Evolutionary conservation across 495 filamentous ascomycete genomes (phyloP), one percentile per base, ranked within the genome.

Genomic region (Physcia stellaris): DNA sequence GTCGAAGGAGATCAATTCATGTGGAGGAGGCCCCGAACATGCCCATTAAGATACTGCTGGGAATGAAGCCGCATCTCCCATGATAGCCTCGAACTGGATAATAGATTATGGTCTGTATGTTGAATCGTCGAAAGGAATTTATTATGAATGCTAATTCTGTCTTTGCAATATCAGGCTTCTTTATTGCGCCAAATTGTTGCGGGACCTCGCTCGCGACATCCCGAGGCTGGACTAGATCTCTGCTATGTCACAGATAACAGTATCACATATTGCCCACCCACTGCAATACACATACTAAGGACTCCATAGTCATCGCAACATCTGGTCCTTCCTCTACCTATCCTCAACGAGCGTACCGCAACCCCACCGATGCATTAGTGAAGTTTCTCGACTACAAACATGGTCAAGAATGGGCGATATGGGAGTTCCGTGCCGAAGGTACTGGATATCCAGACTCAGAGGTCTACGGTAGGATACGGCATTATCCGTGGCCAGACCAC

Each of bases 401-500:
- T 64, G 79, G 73, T 37, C 56, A 66, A 7, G 63, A 85, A 40
- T 96, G 88, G 90, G 71, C 77, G 7, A 94, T 98, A 46, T 98
- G 86, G 85, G 90, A 98, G 53, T 95, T 96, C 51, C 77, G 92
- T 24, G 90, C 85, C 23, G 90, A 98, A 55, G 90, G 90, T 6
- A 94, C 92, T 0, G 90, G 90, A 0, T 98, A 98, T 49, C 83
- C 83, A 0, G 90, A 96, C 55, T 69, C 69, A 18, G 87, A 90
- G 40, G 86, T 98, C 1, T 83, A 87, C 51, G 67, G 71, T 21
- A 63, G 86, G 0, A 76, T 96, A 33, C 70, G 78, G 45, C 90
- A 96, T 60, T 95, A 81, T 48, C 90, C 90, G 1, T 98, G 83
- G 72, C 92, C 92, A 0, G 90, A 98, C 55, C 90, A 98, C 53